Base-by-base conservation (phyloP, 805 yeast species). In the Candida xyloterini region DNA sequence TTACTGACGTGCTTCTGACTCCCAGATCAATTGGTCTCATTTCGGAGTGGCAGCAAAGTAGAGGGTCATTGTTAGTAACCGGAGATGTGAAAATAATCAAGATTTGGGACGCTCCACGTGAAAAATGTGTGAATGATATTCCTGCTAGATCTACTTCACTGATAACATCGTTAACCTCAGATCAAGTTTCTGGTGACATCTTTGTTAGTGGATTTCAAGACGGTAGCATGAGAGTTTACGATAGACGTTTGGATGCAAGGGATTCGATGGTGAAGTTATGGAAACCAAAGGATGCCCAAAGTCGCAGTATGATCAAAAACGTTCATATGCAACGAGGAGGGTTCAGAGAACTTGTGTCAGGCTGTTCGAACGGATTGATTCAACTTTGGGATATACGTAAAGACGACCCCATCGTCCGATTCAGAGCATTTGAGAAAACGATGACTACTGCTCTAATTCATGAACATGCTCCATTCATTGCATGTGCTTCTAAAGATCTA, bases 291-390 rank as follows among this genome's bases (percentile, higher is more conserved):
- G 50, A 35, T 13, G 7, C 29, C 1, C 31, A 40, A 10, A 53
- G 51, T 24, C 44, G 53, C 15, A 49, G 61, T 22, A 44, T 51
- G 20, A 78, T 91, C 30, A 69, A 80, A 32, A 87, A 84, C 50
- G 80, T 90, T 8, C 95, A 87, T 55, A 84, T 93, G 95, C 99
- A 93, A 67, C 73, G 99, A 53, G 99, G 99, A 27, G 99, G 99
- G 0, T 78, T 79, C 52, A 72, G 99, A 41, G 99, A 93, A 57
- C 71, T 93, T 32, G 83, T 84, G 2, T 80, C 91, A 47, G 98
- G 95, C 0, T 73, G 84, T 7, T 66, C 84, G 0, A 93, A 86
- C 55, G 97, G 99, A 2, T 68, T 71, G 31, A 84, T 93, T 3
- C 84, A 82, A 41, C 59, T 93, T 18, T 93, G 98, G 98, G 99